Evolutionary conservation across 1,139 yeast genomes (phyloP).

Genomic region (Taphrina sp.): DNA sequence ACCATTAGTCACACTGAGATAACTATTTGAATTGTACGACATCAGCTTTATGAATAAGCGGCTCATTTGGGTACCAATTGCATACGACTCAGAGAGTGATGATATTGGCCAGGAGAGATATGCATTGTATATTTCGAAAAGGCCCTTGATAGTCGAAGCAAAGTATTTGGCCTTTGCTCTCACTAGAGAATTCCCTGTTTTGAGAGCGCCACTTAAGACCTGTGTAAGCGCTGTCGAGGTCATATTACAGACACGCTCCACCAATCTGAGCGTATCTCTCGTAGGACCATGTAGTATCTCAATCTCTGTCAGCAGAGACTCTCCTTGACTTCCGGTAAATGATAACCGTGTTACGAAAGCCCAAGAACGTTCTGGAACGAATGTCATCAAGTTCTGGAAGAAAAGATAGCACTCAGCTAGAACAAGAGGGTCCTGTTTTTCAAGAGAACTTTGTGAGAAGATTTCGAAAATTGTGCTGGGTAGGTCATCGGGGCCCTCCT

Average conservation of each 20-base stretch:
- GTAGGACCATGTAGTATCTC: too few species aligned
- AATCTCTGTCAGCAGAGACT: slow-evolving; percentile 10
- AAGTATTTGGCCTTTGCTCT: slow-evolving; percentile 2
- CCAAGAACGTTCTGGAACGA: slow-evolving; percentile 59
- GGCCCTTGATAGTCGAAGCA: neutral
- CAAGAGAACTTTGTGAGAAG: slow-evolving; percentile 12
- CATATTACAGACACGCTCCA: too few species aligned
- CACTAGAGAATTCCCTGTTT: neutral
- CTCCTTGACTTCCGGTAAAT: too few species aligned
- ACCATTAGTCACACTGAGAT: neutral
- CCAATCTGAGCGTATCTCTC: too few species aligned
- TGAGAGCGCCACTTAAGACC: neutral
- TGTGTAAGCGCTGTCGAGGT: neutral
- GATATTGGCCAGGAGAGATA: slow-evolving; percentile 4
- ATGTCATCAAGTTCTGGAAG: slow-evolving; percentile 36
- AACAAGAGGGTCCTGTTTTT: neutral
- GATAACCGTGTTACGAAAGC: slow-evolving; percentile 55
- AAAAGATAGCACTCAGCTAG: neutral
- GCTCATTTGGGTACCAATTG: neutral
- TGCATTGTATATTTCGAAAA: neutral
- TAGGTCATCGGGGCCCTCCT: slow-evolving; percentile 3
- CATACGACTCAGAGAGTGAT: neutral
- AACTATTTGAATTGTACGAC: neutral
- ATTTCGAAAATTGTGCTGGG: slow-evolving; percentile 14
- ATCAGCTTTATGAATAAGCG: neutral